These are phyloP conservation scores for Vitellaria paradoxa DNA, from an alignment of 179 eudicot species.

Conservation along the genomic window DNA sequence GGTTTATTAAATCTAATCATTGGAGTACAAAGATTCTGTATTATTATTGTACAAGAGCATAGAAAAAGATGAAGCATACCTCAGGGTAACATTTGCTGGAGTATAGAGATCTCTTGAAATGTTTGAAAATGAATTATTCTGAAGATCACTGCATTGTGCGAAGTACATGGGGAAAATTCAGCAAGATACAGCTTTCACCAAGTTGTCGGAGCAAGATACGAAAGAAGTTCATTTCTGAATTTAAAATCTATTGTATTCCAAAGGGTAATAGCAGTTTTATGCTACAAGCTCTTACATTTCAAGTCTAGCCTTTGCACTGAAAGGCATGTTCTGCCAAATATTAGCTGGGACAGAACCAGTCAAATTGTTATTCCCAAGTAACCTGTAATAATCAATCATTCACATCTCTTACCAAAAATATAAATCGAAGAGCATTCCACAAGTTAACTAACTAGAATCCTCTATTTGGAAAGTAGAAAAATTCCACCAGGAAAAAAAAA, in stretches of 20 bases:
- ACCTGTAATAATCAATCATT: conserved; percentile 37
- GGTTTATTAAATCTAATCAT: not conserved
- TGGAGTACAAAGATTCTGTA: not conserved
- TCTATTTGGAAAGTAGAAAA: not conserved
- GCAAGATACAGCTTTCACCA: conserved; percentile 5
- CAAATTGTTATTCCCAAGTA: conserved; percentile 53
- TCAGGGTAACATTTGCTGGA: conserved; percentile 57
- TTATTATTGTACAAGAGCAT: not conserved
- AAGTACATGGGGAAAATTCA: conserved; percentile 10
- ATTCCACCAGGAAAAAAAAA: not conserved
- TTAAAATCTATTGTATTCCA: not conserved
- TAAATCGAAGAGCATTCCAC: not conserved
- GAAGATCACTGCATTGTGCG: conserved; percentile 65
- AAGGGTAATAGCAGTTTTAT: not conserved
- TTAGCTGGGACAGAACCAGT: conserved; percentile 59
- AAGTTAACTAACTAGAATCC: not conserved
- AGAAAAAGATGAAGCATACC: conserved; percentile 33
- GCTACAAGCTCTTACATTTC: conserved; percentile 43
- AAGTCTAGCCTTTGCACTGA: conserved; percentile 41
- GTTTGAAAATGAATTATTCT: conserved; percentile 50
- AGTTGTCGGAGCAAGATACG: not conserved
- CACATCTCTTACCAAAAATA: conserved; percentile 5
- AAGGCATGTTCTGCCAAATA: conserved; percentile 58
- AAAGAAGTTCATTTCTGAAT: not conserved
- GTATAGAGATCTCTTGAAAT: conserved; percentile 50